Evolutionary conservation across 345 rosid species (phyloP), one percentile per base, ranked within the genome.

Genomic region (Atalantia buxifolia): DNA sequence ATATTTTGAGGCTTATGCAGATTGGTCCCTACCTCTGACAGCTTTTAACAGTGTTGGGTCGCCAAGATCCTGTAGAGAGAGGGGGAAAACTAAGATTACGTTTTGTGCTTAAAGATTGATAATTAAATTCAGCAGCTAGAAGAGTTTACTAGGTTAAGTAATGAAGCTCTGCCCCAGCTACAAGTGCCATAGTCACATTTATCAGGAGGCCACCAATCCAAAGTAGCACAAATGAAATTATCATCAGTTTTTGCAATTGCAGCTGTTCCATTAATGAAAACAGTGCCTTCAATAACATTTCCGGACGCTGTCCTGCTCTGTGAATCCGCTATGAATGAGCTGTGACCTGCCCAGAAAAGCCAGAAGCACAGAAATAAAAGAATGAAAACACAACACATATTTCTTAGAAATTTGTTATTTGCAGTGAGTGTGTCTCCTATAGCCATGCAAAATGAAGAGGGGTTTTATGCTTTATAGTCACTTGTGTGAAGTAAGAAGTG

Each of bases 181-280:
- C 88, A 89, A 27, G 82, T 81, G 59, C 88, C 92, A 67, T 83
- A 85, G 73, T 85, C 85, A 69, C 92, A 89, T 71, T 85, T 78
- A n/a, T 85, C 89, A 57, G 89, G 83, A 62, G 92, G 92, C 82
- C 92, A 86, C 84, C 88, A 89, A 66, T 87, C 89, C 77, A 89
- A 77, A 63, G 90, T 85, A 61, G 88, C 90, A 56, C 90, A 89
- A 22, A 87, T 71, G 78, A 87, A 89, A 77, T 87, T 79, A 12
- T 76, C 27, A 66, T 85, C 89, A 7, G 86, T 84, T 68, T 22
- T 76, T 33, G 85, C 90, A 27, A 81, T 67, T 40, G 84, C 66
- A 76, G 78, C 77, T 55, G 83, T 79, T 72, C 88, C 92, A 64
- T 88, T 76, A 74, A 85, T 81, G 71, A 72, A 80, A 66, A 85